phyloP scores from a whole-genome alignment of 441 rosid species.

The Sinapis alba region DNA sequence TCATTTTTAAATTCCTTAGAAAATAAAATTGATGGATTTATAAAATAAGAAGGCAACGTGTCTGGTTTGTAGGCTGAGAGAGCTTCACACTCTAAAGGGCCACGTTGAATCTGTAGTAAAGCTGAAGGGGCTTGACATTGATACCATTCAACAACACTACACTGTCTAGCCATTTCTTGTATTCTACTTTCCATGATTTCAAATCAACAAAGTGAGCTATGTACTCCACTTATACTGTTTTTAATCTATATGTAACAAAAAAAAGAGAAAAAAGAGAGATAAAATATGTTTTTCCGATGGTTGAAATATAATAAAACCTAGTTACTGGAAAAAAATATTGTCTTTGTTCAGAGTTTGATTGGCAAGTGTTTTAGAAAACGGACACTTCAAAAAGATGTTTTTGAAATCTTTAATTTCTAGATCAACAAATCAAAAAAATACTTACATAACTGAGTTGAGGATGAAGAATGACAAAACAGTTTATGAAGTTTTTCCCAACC shows the following conservation, averaged over 20 bases:
- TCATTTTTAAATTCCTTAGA: background rate
- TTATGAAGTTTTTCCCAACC: no score
- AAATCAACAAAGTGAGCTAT: constrained; percentile 8
- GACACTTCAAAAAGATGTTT: no score
- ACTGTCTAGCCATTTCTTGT: constrained; percentile 44
- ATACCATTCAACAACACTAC: constrained; percentile 71
- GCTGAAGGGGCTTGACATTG: constrained; percentile 67
- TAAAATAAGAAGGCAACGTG: background rate
- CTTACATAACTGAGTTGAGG: no score
- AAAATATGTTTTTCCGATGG: constrained; percentile 21
- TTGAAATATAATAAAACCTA: constrained; percentile 11
- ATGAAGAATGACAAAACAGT: no score
- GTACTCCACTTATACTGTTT: background rate
- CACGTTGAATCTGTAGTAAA: constrained; percentile 75
- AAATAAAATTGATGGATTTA: background rate
- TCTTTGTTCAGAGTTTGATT: background rate
- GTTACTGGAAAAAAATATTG: background rate
- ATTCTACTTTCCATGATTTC: background rate
- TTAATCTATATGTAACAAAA: constrained; percentile 15
- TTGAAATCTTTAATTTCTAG: no score
- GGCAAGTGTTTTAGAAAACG: background rate
- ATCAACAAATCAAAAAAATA: no score
- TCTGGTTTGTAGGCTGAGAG: constrained; percentile 52
- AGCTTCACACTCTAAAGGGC: constrained; percentile 71
- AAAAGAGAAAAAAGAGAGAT: constrained; percentile 3